Evolutionary conservation across 176 grass and related monocot species (phyloP).

Genomic region (Dendrocalamus sinicus): DNA sequence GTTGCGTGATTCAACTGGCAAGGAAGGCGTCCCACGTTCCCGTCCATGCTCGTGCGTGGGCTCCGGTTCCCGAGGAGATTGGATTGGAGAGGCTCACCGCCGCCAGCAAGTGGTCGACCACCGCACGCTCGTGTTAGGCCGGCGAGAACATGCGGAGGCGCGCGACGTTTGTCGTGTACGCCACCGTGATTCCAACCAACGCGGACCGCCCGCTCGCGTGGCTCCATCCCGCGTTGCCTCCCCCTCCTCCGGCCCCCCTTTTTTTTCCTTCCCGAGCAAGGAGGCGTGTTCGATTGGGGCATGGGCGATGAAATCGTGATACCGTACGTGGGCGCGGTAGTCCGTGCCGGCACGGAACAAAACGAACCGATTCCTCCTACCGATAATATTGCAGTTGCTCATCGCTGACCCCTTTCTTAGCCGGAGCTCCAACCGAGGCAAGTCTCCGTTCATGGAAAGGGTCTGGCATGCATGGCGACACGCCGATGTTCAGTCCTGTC

Average conservation of each 20-base stretch:
- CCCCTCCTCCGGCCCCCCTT: no score
- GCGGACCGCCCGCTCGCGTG: no score
- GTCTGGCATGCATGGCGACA: not conserved
- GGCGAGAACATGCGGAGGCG: not conserved
- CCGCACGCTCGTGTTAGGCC: not conserved
- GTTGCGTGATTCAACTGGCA: not conserved
- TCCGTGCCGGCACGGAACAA: constrained; percentile 2
- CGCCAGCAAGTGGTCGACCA: not conserved
- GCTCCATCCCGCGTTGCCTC: not conserved
- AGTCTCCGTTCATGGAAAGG: not conserved
- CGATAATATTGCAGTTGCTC: not conserved
- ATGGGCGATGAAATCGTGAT: not conserved
- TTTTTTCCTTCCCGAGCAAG: not conserved
- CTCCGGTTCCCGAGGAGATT: constrained; percentile 8
- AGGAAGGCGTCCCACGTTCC: constrained; percentile 12
- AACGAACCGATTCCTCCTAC: not conserved
- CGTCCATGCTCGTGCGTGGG: constrained; percentile 34
- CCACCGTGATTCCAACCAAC: not conserved
- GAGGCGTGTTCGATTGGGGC: not conserved
- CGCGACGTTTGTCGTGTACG: not conserved
- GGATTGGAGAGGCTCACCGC: not conserved
- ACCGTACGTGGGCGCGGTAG: not conserved
- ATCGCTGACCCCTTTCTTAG: constrained; percentile 15
- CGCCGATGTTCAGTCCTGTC: not conserved
- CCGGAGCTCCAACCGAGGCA: not conserved